phyloP scores from a whole-genome alignment of 2,329 filamentous ascomycete genomes.

The Xylaria sp. region DNA sequence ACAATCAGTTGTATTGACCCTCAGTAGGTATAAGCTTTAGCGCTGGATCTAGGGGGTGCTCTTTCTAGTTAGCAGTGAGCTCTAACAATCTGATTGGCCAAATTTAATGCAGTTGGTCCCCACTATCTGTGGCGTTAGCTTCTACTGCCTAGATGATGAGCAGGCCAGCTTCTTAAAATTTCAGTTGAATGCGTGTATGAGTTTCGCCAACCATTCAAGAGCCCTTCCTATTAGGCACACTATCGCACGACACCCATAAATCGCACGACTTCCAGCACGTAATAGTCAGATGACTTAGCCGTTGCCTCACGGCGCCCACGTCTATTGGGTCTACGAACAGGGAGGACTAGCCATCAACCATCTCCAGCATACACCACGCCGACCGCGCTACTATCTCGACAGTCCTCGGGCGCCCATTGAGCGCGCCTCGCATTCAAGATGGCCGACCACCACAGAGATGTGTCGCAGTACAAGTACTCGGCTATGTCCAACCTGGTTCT shows the following conservation, averaged over 20 bases:
- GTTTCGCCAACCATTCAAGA: slow-evolving; percentile 4
- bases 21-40: neutral
- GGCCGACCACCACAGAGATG: slow-evolving; percentile 81
- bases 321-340: slow-evolving; percentile 46
- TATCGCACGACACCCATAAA: slow-evolving; percentile 7
- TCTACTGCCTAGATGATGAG: slow-evolving; percentile 1
- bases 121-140: slow-evolving; percentile 31
- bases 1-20: neutral
- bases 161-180: slow-evolving; percentile 31
- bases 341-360: slow-evolving; percentile 43
- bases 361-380: slow-evolving; percentile 26
- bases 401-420: slow-evolving; percentile 24
- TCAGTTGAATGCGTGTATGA: slow-evolving; percentile 25
- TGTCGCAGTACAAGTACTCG: slow-evolving; percentile 98
- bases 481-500: slow-evolving; percentile 99
- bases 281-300: slow-evolving; percentile 44
- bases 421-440: slow-evolving; percentile 58
- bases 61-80: neutral
- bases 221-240: neutral
- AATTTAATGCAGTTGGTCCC: neutral
- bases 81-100: slow-evolving; percentile 13
- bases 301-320: slow-evolving; percentile 41
- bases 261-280: slow-evolving; percentile 15
- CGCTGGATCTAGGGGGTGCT: neutral
- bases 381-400: slow-evolving; percentile 24